These are phyloP conservation scores for Allomyces macrogynus DNA, from an alignment of 192 early-diverging fungal species.

Conservation along the genomic window DNA sequence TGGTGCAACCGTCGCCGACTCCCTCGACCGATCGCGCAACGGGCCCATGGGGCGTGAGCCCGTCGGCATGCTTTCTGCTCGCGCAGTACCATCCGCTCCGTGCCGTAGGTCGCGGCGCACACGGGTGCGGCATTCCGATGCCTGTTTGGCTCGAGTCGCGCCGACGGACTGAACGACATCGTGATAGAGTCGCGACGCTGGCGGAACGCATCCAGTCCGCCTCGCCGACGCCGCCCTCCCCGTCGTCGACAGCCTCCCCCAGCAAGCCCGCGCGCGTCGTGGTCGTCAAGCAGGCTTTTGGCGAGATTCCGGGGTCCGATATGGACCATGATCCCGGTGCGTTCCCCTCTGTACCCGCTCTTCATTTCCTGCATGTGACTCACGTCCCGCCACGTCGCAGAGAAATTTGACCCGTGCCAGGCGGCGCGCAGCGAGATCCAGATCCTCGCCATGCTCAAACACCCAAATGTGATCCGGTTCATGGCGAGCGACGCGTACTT, in stretches of 20 bases:
- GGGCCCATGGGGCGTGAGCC: no score
- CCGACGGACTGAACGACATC: neutral
- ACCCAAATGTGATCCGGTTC: constrained; percentile 2
- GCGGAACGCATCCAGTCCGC: neutral
- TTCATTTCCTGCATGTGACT: neutral
- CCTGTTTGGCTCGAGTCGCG: neutral
- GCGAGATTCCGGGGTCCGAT: neutral
- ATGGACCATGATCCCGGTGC: no score
- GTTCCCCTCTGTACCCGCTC: neutral
- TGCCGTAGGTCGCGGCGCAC: neutral
- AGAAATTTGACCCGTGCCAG: no score
- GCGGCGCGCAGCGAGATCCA: constrained; percentile 1
- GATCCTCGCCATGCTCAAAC: constrained; percentile 1
- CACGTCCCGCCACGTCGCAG: neutral
- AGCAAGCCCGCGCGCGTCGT: neutral
- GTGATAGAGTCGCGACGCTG: neutral
- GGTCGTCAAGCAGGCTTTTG: neutral
- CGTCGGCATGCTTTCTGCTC: neutral
- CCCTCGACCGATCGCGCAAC: no score
- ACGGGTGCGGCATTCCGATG: neutral
- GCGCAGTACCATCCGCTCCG: neutral
- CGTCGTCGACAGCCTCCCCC: no score
- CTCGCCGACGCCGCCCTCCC: neutral
- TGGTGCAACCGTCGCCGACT: no score
- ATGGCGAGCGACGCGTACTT: neutral